Percentiles rank a stretch among this genome's conserved stretches.
Evolutionary conservation across 768 basidiomycete genomes (phyloP).

Genomic region (Rhodotorula toruloides): DNA sequence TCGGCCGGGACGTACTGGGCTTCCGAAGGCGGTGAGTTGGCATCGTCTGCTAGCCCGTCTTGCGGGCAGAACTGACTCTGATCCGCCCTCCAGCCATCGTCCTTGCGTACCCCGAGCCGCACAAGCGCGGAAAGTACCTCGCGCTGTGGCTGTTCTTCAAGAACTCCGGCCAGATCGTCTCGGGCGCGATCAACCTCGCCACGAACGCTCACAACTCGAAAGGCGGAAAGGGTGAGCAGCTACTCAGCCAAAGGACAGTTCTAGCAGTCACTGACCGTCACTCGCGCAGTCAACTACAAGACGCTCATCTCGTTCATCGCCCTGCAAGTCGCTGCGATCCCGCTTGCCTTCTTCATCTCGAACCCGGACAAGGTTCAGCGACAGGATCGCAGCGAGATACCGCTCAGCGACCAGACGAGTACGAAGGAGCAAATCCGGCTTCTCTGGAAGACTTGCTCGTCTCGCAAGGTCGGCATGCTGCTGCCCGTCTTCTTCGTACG

Average conservation of each 20-base stretch:
- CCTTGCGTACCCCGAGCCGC: constrained; percentile 4
- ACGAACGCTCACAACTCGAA: constrained; percentile 7
- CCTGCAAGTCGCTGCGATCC: constrained; percentile 6
- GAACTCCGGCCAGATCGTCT: constrained; percentile 10
- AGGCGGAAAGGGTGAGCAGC: constrained; percentile 13
- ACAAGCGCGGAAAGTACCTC: constrained; percentile 2
- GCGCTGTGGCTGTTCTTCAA: constrained; percentile 13
- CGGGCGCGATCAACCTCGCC: constrained; percentile 11
- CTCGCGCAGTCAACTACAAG: constrained; percentile 9
- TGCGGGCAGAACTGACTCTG: background rate
- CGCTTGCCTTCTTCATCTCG: constrained; percentile 7
- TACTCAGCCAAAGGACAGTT: background rate
- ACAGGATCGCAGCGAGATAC: background rate
- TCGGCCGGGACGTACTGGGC: constrained; percentile 20
- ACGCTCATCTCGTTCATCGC: constrained; percentile 13
- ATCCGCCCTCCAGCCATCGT: background rate
- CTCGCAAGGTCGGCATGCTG: background rate
- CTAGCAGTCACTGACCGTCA: background rate
- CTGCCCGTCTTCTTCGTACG: constrained; percentile 10
- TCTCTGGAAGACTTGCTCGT: background rate
- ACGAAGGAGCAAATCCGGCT: constrained; percentile 4
- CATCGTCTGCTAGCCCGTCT: background rate
- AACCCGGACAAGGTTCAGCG: constrained; percentile 5
- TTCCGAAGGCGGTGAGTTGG: background rate
- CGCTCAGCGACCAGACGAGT: background rate